These are phyloP conservation scores for Globisporangium uncinulatum DNA, from an alignment of 352 stramenopile genomes.

Conservation along the genomic window DNA sequence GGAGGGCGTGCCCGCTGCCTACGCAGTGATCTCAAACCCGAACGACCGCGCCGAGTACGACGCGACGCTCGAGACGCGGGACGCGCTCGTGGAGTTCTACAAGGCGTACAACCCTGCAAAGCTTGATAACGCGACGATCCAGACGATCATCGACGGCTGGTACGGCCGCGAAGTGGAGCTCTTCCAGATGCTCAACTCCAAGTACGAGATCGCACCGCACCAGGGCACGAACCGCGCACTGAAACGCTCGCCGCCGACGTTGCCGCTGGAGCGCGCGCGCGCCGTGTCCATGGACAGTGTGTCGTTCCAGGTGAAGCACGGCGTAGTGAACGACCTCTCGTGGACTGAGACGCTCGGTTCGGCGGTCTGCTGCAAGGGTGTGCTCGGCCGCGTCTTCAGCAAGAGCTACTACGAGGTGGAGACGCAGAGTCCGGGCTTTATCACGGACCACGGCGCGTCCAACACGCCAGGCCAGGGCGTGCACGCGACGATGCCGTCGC, in stretches of 20 bases:
- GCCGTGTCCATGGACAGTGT: constrained; percentile 60
- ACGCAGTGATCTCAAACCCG: constrained; percentile 70
- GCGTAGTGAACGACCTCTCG: constrained; percentile 40
- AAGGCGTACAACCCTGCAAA: constrained; percentile 80
- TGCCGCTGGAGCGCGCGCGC: constrained; percentile 50
- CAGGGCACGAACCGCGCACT: constrained; percentile 54
- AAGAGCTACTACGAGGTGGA: constrained; percentile 82
- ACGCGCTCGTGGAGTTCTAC: constrained; percentile 81
- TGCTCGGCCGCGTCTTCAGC: constrained; percentile 43
- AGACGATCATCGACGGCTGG: constrained; percentile 85
- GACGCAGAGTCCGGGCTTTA: constrained; percentile 65
- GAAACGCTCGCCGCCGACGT: constrained; percentile 29
- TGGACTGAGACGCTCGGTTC: constrained; percentile 54
- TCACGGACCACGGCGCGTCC: constrained; percentile 36
- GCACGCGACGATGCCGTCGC: constrained; percentile 44
- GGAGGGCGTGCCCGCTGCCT: constrained; percentile 72
- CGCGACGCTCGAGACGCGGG: constrained; percentile 63
- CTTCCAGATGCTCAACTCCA: constrained; percentile 83
- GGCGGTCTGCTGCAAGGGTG: constrained; percentile 65
- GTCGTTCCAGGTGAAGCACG: constrained; percentile 48
- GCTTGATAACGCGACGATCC: constrained; percentile 78
- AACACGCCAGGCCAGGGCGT: constrained; percentile 64
- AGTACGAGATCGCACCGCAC: constrained; percentile 81
- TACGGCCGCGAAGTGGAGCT: constrained; percentile 80
- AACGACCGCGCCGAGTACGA: constrained; percentile 79